Base-by-base conservation (phyloP, 805 yeast genomes). In the Suhomyces canberraensis region DNA sequence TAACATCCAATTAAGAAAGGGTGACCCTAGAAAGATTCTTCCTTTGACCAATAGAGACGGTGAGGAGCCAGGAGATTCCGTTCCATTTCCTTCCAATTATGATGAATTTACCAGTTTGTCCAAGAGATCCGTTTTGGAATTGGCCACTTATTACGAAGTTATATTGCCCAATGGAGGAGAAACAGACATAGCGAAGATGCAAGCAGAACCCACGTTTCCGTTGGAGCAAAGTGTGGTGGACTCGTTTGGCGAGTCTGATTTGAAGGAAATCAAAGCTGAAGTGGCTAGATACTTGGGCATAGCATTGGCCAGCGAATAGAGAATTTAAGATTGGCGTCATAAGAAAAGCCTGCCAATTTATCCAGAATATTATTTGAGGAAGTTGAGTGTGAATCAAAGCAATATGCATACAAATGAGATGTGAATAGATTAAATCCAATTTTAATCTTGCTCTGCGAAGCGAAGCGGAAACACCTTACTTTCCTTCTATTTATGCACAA, bases 11-110 rank as follows among this genome's bases (percentile, higher is more conserved):
- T 66, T 79, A 38, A 47, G 52, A 0, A 54, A 57, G 0, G 59
- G 61, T 8, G 62, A 62, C 11, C 78, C 70, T 13, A 50, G 47
- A 1, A 44, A 56, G 5, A 51, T 88, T n/a, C 84, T 84, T 0
- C 83, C 90, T 1, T 57, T 88, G 38, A 76, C 83, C n/a, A 83
- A 81, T 51, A 71, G 77, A n/a, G 93, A 85, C 55, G 95, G 95
- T 16, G 85, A 78, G 29, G 69, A 67, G 25, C 87, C 93, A 4
- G 60, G 71, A 1, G 56, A 58, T 3, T 68, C 62, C 8, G 16
- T 50, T 8, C 25, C 16, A 19, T 84, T 78, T 58, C 96, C 96
- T 6, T 53, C 53, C 8, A 79, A 83, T 2, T 52, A 79, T 16
- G 65, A 56, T 1, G 79, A 77, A 0, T 81, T 84, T 45, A 59